Evolutionary conservation across 805 yeast genomes (phyloP), one percentile per base, ranked within the genome.

Genomic region (Candida stauntonica): DNA sequence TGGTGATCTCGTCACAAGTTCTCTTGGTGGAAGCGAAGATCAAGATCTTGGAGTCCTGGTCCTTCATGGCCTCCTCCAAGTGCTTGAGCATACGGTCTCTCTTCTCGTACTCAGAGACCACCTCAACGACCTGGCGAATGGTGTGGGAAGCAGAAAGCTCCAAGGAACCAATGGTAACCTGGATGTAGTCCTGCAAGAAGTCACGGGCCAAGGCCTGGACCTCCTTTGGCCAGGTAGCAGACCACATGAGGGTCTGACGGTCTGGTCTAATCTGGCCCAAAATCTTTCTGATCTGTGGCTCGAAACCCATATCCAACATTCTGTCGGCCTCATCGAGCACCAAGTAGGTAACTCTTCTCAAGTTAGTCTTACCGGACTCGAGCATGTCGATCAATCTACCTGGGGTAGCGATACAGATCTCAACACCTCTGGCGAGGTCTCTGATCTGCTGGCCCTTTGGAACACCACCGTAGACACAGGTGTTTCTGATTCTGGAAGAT

Each of bases 271-370:
- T 93, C 75, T 91, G 98, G 57, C 83, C 89, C 52, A 93, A 91
- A 66, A 93, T 93, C 71, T 91, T 91, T 76, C 99, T 82, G 67
- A 93, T 93, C 77, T 91, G 98, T 53, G 98, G 98, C 75, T 93
- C 99, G 66, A 93, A 93, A 66, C 99, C 99, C 99, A 93, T 93
- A 73, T 93, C 99, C 70, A 93, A 79, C 99, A 93, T 93, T 76
- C 99, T 86, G 70, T 93, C 99, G 59, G 99, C 99, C 78, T 93
- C 99, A 68, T 93, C 99, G 58, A 93, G 76, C 47, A 93, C 98
- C 63, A 93, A 76, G 69, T 93, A 93, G 38, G 98, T 93, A 47
- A 93, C 96, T 73, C 98, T 86, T 64, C 86, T 81, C 59, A 93
- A 75, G 70, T 91, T 93, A 44, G 98, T 93, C 72, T 85, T 89